phyloP scores from a whole-genome alignment of 2,329 filamentous ascomycete genomes.

The Fusarium anguioides region DNA sequence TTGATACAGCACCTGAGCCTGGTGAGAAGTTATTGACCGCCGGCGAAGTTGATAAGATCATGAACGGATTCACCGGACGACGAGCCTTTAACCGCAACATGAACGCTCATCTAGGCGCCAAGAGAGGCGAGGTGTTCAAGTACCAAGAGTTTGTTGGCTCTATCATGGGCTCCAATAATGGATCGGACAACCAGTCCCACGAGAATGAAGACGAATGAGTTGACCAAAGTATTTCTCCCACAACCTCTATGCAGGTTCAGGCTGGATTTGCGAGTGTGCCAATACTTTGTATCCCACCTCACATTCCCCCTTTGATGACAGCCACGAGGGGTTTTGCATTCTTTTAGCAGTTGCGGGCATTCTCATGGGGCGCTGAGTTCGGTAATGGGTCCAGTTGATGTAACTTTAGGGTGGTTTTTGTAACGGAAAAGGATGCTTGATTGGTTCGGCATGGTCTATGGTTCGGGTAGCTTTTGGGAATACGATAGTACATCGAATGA shows the following conservation, averaged over 20 bases:
- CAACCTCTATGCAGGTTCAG: not conserved
- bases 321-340: not conserved
- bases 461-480: constrained; percentile 22
- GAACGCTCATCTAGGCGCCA: constrained; percentile 62
- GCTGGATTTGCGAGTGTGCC: too few species aligned
- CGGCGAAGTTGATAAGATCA: constrained; percentile 85
- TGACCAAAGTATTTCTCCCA: not conserved
- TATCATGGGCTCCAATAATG: constrained; percentile 66
- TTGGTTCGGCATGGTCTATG: constrained; percentile 13
- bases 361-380: not conserved
- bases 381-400: not conserved
- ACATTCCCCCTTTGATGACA: too few species aligned
- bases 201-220: constrained; percentile 44
- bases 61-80: constrained; percentile 85
- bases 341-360: not conserved
- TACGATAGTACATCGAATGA: constrained; percentile 25
- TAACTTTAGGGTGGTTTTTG: constrained; percentile 12
- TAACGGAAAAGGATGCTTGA: constrained; percentile 22
- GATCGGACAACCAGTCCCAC: constrained; percentile 49
- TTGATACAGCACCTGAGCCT: constrained; percentile 83
- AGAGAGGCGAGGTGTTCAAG: constrained; percentile 87
- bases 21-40: constrained; percentile 74
- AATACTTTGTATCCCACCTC: too few species aligned
- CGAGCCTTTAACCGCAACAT: constrained; percentile 80
- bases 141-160: constrained; percentile 92